phyloP scores from a whole-genome alignment of 208 protist species.

The Wallacemonas collosoma region DNA sequence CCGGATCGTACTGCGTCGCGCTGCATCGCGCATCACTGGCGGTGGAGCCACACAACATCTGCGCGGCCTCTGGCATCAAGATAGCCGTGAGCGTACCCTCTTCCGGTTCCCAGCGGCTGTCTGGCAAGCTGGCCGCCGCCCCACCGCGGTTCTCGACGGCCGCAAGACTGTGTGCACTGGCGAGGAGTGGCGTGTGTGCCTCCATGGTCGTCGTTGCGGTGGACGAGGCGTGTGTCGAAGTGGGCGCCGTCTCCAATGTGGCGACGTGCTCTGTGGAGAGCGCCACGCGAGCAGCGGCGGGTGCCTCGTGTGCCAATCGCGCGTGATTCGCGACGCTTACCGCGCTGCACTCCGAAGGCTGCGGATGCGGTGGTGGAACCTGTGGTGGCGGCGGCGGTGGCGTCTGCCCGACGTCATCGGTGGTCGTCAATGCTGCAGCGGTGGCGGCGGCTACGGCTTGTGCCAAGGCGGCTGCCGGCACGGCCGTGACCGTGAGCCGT shows the following conservation, averaged over 20 bases:
- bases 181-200: background rate
- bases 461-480: background rate
- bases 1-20: background rate
- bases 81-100: background rate
- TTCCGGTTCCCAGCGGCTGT: background rate
- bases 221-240: background rate
- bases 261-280: conserved; percentile 6
- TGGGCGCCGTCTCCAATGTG: conserved; percentile 2
- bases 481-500: conserved; percentile 11
- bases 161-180: background rate
- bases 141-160: background rate
- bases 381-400: background rate
- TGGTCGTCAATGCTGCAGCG: background rate
- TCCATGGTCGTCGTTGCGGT: background rate
- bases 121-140: background rate
- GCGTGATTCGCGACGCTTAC: background rate
- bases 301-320: background rate
- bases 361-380: background rate
- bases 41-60: background rate
- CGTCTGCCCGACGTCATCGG: background rate
- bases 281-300: background rate
- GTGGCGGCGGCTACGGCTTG: background rate
- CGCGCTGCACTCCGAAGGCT: background rate
- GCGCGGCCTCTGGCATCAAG: conserved; percentile 5
- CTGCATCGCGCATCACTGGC: background rate